Base-by-base conservation (phyloP, 345 rosid genomes). In the Erysimum cheiranthoides region DNA sequence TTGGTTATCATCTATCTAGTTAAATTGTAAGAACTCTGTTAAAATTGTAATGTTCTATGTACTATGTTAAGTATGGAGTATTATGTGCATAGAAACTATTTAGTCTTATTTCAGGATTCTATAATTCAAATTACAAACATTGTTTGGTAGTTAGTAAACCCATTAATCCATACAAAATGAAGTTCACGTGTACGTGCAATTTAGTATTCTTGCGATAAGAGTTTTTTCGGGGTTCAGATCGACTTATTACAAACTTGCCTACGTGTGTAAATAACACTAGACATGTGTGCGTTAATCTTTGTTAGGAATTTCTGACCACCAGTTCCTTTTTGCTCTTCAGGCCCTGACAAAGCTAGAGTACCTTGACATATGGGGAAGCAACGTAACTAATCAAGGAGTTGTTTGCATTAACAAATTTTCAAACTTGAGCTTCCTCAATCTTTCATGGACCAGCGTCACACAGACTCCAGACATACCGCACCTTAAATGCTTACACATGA, bases 341-440 rank as follows among this genome's bases (percentile, higher is more conserved):
- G 92, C 54, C 42, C 68, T 92, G 83, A 81, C 73, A 52, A 89
- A 88, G 82, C 91, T 92, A n/a, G 85, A 89, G 73, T 79, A 89
- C 77, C 92, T 95, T 70, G 97, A 95, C 73, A 87, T 95, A 14
- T 92, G 97, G 96, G 97, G 97, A 30, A 95, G 97, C 79, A 80
- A 83, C 70, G 73, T 92, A 79, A 71, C 99, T 18, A 82, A 90
- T 65, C 60, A 77, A 51, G 97, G 97, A n/a, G 91, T 78, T 62
- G 18, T 68, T 31, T 30, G 70, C 78, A 88, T 94, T 70, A 76
- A 46, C 63, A 69, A 57, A 35, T 90, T 94, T 56, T 82, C 87
- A 60, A 83, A 83, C 74, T 74, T 94, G 83, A 85, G 80, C 76
- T 86, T 83, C 85, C 91, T 94, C 60, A 85, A 79, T 86, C 84